A percentile compares a stretch with the other conserved stretches of the same genome.
These are phyloP conservation scores for Medicago truncatula DNA, from an alignment of 306 rosid genomes.

Conservation along the genomic window DNA sequence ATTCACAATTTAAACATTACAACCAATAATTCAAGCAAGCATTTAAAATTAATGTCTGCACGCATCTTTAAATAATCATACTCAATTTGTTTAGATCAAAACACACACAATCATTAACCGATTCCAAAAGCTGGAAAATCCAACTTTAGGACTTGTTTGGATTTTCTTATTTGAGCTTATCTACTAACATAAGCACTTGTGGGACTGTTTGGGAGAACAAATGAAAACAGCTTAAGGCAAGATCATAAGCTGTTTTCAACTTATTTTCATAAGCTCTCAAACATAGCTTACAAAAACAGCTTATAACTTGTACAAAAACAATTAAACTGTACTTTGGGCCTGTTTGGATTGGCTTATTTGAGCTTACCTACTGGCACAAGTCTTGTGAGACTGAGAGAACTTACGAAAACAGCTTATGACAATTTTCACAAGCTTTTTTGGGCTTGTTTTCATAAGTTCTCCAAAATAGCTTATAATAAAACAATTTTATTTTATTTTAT, in stretches of 20 bases:
- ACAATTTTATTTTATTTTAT: not conserved
- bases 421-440: not conserved
- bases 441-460: not conserved
- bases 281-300: too few species aligned
- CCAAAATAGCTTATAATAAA: not conserved
- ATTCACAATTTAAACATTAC: constrained; percentile 14
- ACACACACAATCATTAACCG: not conserved
- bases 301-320: too few species aligned
- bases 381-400: not conserved
- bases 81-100: not conserved
- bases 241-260: too few species aligned
- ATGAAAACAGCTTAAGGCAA: too few species aligned
- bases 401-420: not conserved
- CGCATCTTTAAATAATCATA: too few species aligned
- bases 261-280: too few species aligned
- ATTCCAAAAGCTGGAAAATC: not conserved
- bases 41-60: not conserved
- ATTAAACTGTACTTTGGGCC: not conserved
- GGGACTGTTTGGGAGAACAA: too few species aligned
- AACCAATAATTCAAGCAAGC: not conserved
- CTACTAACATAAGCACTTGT: too few species aligned
- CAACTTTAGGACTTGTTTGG: not conserved
- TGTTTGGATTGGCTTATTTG: not conserved
- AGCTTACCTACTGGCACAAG: not conserved
- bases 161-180: not conserved